Evolutionary conservation across 2,329 filamentous ascomycete genomes (phyloP).

Genomic region (Arachnomyces sp.): DNA sequence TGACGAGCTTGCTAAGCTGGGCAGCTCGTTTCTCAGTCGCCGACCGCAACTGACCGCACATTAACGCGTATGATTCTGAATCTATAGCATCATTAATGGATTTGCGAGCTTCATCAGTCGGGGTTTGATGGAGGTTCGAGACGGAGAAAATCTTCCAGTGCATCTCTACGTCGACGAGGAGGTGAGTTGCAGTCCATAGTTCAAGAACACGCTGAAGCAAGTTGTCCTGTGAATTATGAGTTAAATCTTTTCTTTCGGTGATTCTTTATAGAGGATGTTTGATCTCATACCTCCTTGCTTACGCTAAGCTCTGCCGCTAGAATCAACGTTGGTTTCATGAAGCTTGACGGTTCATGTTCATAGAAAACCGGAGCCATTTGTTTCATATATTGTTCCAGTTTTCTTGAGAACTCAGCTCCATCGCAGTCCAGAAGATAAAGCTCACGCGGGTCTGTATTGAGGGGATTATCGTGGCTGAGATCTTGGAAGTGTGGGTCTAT

Average conservation of each 20-base stretch:
- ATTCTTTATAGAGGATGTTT: slow-evolving; percentile 1
- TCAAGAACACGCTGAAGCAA: slow-evolving; percentile 46
- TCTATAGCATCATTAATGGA: slow-evolving; percentile 33
- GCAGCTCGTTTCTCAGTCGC: slow-evolving; percentile 48
- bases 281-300: slow-evolving; percentile 26
- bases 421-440: slow-evolving; percentile 44
- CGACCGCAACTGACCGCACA: slow-evolving; percentile 47
- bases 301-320: slow-evolving; percentile 30
- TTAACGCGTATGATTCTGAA: slow-evolving; percentile 40
- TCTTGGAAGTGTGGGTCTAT: slow-evolving; percentile 36
- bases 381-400: slow-evolving; percentile 48
- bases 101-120: slow-evolving; percentile 31
- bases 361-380: slow-evolving; percentile 39
- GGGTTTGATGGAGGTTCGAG: slow-evolving; percentile 30
- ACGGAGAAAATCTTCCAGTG: slow-evolving; percentile 44
- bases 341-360: slow-evolving; percentile 41
- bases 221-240: slow-evolving; percentile 27
- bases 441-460: slow-evolving; percentile 29
- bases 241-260: not conserved
- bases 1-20: slow-evolving; percentile 44
- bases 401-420: slow-evolving; percentile 41
- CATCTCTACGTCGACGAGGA: slow-evolving; percentile 43
- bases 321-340: slow-evolving; percentile 44
- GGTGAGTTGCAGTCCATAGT: slow-evolving; percentile 48
- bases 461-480: slow-evolving; percentile 31